Evolutionary conservation across 2,329 filamentous ascomycete species (phyloP).

Genomic region (Aspergillus jensenii): DNA sequence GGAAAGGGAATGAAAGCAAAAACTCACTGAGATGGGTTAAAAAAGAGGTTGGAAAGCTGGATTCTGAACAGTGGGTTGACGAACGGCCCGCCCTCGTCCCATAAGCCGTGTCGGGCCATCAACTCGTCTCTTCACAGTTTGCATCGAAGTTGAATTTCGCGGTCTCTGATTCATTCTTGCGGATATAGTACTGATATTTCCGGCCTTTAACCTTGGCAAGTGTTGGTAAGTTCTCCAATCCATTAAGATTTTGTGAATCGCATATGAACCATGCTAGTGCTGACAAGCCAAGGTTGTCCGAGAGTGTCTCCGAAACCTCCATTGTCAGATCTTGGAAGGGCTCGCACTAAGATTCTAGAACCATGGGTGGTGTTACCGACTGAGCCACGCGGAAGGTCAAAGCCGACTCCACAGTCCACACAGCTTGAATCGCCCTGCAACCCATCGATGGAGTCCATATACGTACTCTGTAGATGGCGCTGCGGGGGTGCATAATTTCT

Average conservation of each 20-base stretch:
- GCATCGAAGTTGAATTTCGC: neutral
- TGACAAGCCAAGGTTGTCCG: conserved; percentile 9
- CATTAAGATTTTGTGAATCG: conserved; percentile 15
- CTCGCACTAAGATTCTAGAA: conserved; percentile 11
- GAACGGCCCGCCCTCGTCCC: neutral
- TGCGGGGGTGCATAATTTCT: too few relatives aligned
- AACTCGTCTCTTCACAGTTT: neutral
- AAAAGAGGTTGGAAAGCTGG: neutral
- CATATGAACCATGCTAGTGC: conserved; percentile 7
- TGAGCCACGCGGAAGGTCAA: conserved; percentile 19
- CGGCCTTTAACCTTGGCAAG: conserved; percentile 20
- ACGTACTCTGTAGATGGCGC: too few relatives aligned
- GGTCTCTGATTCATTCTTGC: neutral
- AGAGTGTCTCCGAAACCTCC: conserved; percentile 10
- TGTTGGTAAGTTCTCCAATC: conserved; percentile 11
- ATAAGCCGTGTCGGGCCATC: neutral
- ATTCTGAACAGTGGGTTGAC: neutral
- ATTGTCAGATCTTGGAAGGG: conserved; percentile 15
- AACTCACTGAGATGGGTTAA: neutral
- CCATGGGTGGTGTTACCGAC: conserved; percentile 15
- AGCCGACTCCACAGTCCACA: conserved; percentile 23
- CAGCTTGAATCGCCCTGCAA: neutral
- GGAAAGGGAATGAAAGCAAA: neutral
- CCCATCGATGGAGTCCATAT: neutral
- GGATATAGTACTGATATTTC: conserved; percentile 15